phyloP scores from a whole-genome alignment of 148 eudicot genomes.

The Vaccinium darrowii region DNA sequence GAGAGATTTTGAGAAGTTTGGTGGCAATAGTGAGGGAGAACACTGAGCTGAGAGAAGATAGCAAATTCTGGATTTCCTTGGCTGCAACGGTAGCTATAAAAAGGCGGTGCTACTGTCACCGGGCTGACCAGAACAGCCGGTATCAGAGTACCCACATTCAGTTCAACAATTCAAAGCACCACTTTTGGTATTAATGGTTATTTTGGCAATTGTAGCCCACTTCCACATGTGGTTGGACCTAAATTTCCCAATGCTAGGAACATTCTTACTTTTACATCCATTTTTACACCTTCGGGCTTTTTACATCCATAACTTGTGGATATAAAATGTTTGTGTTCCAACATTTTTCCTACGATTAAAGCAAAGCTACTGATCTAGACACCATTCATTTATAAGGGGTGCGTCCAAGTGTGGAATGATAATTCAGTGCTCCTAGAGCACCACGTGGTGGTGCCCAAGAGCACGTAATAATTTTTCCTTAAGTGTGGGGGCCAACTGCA shows the following conservation, averaged over 20 bases:
- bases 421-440: no score
- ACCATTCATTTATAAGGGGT: background rate
- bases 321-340: background rate
- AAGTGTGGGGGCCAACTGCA: background rate
- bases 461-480: no score
- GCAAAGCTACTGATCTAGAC: background rate
- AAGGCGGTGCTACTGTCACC: background rate
- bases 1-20: background rate
- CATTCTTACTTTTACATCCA: background rate
- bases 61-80: background rate
- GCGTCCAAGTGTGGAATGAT: no score
- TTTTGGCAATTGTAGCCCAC: background rate
- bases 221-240: background rate
- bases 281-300: background rate
- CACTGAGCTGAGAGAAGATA: slow-evolving; percentile 5
- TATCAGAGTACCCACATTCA: background rate
- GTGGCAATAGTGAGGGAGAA: background rate
- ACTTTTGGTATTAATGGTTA: background rate
- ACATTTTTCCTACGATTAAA: background rate
- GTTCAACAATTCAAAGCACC: background rate
- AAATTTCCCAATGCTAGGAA: background rate
- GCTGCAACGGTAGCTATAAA: slow-evolving; percentile 9
- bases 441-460: no score
- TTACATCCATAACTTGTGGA: background rate
- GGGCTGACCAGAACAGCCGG: slow-evolving; percentile 19